Base-by-base conservation (phyloP, 306 rosid genomes). In the Mimosa bimucronata region DNA sequence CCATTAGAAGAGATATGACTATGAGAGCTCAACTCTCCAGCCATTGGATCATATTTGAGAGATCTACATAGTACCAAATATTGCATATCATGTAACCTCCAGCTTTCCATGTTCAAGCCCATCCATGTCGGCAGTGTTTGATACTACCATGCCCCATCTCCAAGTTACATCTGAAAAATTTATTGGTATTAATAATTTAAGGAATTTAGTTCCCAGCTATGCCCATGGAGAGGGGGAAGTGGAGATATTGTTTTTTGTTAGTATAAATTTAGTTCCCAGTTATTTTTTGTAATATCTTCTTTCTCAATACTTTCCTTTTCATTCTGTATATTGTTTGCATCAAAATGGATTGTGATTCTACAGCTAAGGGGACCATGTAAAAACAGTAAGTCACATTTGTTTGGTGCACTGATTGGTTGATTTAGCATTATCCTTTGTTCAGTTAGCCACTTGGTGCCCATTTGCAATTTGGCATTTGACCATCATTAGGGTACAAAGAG, bases 181-280 rank as follows among this genome's bases (percentile, higher is more conserved):
- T 25, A 41, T 65, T 62, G 57, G 67, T 57, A 21, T 66, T 65
- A 50, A 45, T 71, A 74, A 40, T 44, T 45, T 62, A 31, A 58
- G 41, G 19, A 42, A 13, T 67, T 37, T 69, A 23, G 67, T 57
- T 29, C 30, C 16, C 15, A 57, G 7, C 8, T 9, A 57, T 55
- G 62, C 29, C 62, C 23, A 18, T 18, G 60, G 60, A 52, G 25
- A 52, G 25, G 60, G 21, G 65, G 65, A 57, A 11, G 65, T 25
- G 30, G 16, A 10, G 30, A 23, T 57, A 23, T 57, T 10, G 4
- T 53, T 6, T 23, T 25, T 57, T 23, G 5, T 10, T 11, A 25
- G 65, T 34, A 34, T 34, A 2, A 34, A 34, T 34, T 34, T 34
- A 34, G 38, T 34, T 34, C 26, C 3, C 15, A 57, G 25, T 23